Percentiles rank a stretch among this genome's conserved stretches.
phyloP scores from a whole-genome alignment of 2,329 filamentous ascomycete genomes.

The Talaromyces sp. region DNA sequence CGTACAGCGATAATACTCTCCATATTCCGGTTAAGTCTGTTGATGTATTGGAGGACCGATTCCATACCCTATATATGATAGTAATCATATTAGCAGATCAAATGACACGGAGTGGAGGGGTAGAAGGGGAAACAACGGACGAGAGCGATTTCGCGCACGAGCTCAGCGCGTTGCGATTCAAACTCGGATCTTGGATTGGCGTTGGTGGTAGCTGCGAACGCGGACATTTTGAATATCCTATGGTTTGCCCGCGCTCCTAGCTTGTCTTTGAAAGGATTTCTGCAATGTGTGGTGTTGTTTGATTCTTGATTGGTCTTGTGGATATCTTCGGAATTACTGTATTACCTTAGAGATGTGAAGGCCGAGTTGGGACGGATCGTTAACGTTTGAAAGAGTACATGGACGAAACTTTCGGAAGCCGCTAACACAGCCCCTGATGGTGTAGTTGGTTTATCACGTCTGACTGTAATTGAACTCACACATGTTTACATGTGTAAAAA shows the following conservation, averaged over 20 bases:
- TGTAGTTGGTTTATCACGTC: not conserved
- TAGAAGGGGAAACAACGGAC: slow-evolving; percentile 17
- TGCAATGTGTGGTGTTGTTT: not conserved
- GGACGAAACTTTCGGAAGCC: no score
- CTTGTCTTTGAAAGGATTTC: no score
- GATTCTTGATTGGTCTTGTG: no score
- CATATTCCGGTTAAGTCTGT: slow-evolving; percentile 85
- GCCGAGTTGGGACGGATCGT: no score
- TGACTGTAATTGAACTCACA: not conserved
- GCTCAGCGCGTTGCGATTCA: slow-evolving; percentile 41
- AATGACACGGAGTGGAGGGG: not conserved
- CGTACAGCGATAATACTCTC: slow-evolving; percentile 84
- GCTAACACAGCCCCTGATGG: not conserved
- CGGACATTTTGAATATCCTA: slow-evolving; percentile 13
- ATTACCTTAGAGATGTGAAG: no score
- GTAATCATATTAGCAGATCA: not conserved
- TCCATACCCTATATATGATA: slow-evolving; percentile 60
- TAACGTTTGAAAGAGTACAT: no score
- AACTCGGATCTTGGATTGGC: slow-evolving; percentile 29
- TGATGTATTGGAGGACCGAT: slow-evolving; percentile 90
- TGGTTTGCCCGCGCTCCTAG: no score
- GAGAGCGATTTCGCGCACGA: slow-evolving; percentile 43
- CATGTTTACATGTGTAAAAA: no score
- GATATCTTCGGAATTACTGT: no score
- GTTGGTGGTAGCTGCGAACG: slow-evolving; percentile 16